Evolutionary conservation across 2,329 filamentous ascomycete species (phyloP).

Genomic region (Ophioceras dolichostomum): DNA sequence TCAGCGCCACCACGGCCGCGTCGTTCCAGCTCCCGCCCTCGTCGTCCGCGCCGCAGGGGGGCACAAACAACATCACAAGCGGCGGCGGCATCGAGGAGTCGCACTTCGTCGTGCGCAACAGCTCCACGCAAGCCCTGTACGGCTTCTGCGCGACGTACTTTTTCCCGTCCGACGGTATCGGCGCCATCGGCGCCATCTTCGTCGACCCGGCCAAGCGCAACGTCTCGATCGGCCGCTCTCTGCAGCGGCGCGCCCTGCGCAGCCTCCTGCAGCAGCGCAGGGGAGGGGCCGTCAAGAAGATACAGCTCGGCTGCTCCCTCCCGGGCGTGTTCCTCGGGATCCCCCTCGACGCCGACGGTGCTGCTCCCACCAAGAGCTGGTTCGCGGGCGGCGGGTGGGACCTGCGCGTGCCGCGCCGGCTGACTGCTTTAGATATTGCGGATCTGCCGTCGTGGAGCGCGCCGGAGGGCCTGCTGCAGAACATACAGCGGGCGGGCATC

Average conservation of each 20-base stretch:
- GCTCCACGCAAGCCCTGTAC: slow-evolving; percentile 80
- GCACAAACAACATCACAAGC: too few relatives aligned
- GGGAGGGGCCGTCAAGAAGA: slow-evolving; percentile 64
- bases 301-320: slow-evolving; percentile 71
- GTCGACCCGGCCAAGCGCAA: slow-evolving; percentile 80
- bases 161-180: slow-evolving; percentile 47
- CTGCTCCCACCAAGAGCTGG: slow-evolving; percentile 50
- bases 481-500: slow-evolving; percentile 58
- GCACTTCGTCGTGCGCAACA: slow-evolving; percentile 89
- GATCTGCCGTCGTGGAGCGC: slow-evolving; percentile 63
- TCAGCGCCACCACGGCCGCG: slow-evolving; percentile 56
- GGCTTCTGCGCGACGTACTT: slow-evolving; percentile 88
- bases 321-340: slow-evolving; percentile 83
- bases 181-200: slow-evolving; percentile 74
- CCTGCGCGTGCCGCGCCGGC: slow-evolving; percentile 41
- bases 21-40: slow-evolving; percentile 65
- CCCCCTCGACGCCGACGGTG: slow-evolving; percentile 40
- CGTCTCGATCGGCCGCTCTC: slow-evolving; percentile 78
- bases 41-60: too few relatives aligned
- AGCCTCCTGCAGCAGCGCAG: slow-evolving; percentile 55
- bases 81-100: slow-evolving; percentile 67
- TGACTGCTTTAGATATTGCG: slow-evolving; percentile 59
- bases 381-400: slow-evolving; percentile 90
- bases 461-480: slow-evolving; percentile 65
- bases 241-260: slow-evolving; percentile 76